These are phyloP conservation scores for Saturnispora quitensis DNA, from an alignment of 805 yeast genomes.

Conservation along the genomic window DNA sequence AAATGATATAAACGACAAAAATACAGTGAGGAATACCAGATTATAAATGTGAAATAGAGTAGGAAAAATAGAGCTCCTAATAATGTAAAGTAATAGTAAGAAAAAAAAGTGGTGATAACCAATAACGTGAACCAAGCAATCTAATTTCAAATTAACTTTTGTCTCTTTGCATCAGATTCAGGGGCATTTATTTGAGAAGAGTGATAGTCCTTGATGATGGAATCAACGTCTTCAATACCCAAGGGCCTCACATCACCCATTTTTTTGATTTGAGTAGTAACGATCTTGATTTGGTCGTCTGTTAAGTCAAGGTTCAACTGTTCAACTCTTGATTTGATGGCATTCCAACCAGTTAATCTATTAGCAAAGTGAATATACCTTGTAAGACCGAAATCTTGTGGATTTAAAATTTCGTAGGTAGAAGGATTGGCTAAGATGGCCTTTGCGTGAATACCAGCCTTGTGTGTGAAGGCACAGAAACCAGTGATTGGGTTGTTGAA, in stretches of 20 bases:
- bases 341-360: conserved; percentile 56
- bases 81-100: background rate
- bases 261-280: conserved; percentile 44
- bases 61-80: background rate
- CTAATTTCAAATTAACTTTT: conserved; percentile 11
- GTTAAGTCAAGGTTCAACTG: conserved; percentile 47
- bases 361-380: conserved; percentile 54
- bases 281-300: conserved; percentile 50
- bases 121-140: background rate
- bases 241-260: conserved; percentile 54
- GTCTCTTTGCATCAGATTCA: conserved; percentile 14
- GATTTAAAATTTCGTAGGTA: conserved; percentile 52
- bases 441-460: conserved; percentile 57
- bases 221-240: conserved; percentile 53
- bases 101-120: background rate
- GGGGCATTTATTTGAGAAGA: conserved; percentile 16
- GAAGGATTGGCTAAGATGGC: conserved; percentile 56
- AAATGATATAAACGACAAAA: background rate
- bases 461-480: conserved; percentile 56
- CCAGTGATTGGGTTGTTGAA: conserved; percentile 58
- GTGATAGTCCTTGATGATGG: conserved; percentile 48
- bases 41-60: background rate
- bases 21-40: background rate
- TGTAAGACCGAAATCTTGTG: conserved; percentile 51
- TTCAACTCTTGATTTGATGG: conserved; percentile 52